Evolutionary conservation across 2,329 filamentous ascomycete genomes (phyloP).

Genomic region (Cadophora gregata): DNA sequence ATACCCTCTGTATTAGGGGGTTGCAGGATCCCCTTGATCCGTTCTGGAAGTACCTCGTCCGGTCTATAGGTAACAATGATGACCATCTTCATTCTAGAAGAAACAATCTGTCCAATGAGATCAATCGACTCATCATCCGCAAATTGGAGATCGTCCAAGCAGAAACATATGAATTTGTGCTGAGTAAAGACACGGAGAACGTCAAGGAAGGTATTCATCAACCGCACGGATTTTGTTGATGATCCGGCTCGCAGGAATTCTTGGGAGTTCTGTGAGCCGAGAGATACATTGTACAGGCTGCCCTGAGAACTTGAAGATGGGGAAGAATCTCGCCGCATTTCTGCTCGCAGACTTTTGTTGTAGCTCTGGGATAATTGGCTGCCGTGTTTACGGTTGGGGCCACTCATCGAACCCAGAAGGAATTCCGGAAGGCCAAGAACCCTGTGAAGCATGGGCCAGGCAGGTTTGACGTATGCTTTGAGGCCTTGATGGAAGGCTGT

Average conservation of each 20-base stretch:
- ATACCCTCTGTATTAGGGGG: constrained; percentile 60
- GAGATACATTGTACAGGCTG: constrained; percentile 37
- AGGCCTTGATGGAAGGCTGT: constrained; percentile 66
- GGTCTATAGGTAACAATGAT: constrained; percentile 48
- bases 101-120: constrained; percentile 80
- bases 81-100: constrained; percentile 79
- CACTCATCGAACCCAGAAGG: constrained; percentile 53
- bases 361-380: constrained; percentile 36
- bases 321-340: constrained; percentile 40
- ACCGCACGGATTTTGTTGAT: constrained; percentile 69
- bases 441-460: constrained; percentile 69
- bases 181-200: constrained; percentile 81
- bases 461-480: constrained; percentile 66
- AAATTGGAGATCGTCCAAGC: constrained; percentile 88
- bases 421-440: constrained; percentile 73
- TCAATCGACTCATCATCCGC: constrained; percentile 88
- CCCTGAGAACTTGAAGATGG: constrained; percentile 38
- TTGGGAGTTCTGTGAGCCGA: constrained; percentile 59
- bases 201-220: constrained; percentile 89
- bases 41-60: constrained; percentile 51
- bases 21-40: constrained; percentile 59
- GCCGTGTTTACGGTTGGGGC: constrained; percentile 25
- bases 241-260: constrained; percentile 64
- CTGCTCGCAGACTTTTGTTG: constrained; percentile 41
- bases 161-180: constrained; percentile 87